Percentiles rank a stretch among this genome's conserved stretches.
These are phyloP conservation scores for Chionographis japonica DNA, from an alignment of 106 monocot genomes.

Conservation along the genomic window DNA sequence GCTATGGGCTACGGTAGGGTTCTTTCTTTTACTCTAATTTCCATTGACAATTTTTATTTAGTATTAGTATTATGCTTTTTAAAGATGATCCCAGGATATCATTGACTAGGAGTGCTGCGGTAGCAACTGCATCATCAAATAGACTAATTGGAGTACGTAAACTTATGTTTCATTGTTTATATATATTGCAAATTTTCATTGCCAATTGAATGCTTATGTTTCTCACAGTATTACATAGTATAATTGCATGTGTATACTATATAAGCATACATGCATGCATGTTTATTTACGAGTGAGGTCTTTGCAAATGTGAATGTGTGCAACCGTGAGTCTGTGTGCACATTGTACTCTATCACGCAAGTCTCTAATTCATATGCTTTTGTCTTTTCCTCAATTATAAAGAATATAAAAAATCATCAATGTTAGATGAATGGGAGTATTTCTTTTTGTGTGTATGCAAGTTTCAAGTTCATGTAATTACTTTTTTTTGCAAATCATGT, in stretches of 20 bases:
- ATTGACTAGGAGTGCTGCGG: constrained; percentile 13
- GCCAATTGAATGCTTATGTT: neutral
- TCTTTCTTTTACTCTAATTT: neutral
- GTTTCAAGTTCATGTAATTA: too few species aligned
- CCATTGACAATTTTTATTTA: neutral
- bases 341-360: too few species aligned
- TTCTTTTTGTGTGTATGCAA: too few species aligned
- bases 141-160: constrained; percentile 15
- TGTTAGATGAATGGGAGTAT: too few species aligned
- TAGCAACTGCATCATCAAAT: constrained; percentile 19
- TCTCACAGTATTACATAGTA: neutral
- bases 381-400: too few species aligned
- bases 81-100: constrained; percentile 18
- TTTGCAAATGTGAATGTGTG: too few species aligned
- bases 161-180: neutral
- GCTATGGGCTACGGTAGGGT: neutral
- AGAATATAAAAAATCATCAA: too few species aligned
- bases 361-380: too few species aligned
- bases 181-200: neutral
- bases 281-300: too few species aligned
- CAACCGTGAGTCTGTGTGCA: too few species aligned
- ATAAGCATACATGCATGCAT: neutral
- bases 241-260: too few species aligned
- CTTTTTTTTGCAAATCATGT: too few species aligned
- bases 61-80: neutral